Percentiles rank a stretch among this genome's conserved stretches.
Evolutionary conservation across 768 basidiomycete species (phyloP).

Genomic region (Rhizopogon rudus): DNA sequence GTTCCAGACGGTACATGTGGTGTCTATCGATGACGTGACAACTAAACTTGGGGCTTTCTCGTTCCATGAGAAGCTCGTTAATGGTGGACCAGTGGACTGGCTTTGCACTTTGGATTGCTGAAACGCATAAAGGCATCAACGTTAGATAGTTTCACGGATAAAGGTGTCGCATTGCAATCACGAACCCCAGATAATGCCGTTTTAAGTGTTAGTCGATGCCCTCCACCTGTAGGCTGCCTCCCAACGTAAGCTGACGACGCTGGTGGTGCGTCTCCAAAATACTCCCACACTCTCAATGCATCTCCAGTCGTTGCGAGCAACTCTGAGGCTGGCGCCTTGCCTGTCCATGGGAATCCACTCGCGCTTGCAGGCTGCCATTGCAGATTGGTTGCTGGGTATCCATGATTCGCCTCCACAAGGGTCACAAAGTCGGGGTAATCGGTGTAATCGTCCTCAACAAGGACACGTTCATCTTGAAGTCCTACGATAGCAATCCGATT

Average conservation of each 20-base stretch:
- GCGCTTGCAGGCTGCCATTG: slow-evolving; percentile 88
- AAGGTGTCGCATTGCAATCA: slow-evolving; percentile 10
- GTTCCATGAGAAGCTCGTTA: slow-evolving; percentile 99
- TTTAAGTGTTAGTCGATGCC: slow-evolving; percentile 67
- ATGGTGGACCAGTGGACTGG: slow-evolving; percentile 77
- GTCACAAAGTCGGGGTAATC: slow-evolving; percentile 86
- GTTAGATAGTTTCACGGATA: slow-evolving; percentile 6
- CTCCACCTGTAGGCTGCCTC: slow-evolving; percentile 47
- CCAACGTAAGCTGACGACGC: slow-evolving; percentile 66
- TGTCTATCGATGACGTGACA: slow-evolving; percentile 97
- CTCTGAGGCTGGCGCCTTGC: slow-evolving; percentile 66
- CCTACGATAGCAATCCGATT: slow-evolving; percentile 79
- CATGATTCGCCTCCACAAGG: slow-evolving; percentile 78
- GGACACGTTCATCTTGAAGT: slow-evolving; percentile 80
- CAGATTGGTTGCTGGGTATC: slow-evolving; percentile 89
- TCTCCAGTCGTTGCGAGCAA: slow-evolving; percentile 93
- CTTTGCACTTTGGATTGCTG: slow-evolving; percentile 90
- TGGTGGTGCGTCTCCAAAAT: slow-evolving; percentile 60
- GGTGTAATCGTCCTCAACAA: slow-evolving; percentile 78
- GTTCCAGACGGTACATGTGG: slow-evolving; percentile 99
- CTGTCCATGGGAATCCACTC: slow-evolving; percentile 58
- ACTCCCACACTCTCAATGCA: slow-evolving; percentile 89
- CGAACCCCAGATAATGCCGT: slow-evolving; percentile 79
- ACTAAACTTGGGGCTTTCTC: slow-evolving; percentile 85
- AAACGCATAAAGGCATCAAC: slow-evolving; percentile 3